A percentile compares a stretch with the other conserved stretches of the same genome.
Evolutionary conservation across 768 basidiomycete genomes (phyloP).

Genomic region (Dacryopinax spathularia): DNA sequence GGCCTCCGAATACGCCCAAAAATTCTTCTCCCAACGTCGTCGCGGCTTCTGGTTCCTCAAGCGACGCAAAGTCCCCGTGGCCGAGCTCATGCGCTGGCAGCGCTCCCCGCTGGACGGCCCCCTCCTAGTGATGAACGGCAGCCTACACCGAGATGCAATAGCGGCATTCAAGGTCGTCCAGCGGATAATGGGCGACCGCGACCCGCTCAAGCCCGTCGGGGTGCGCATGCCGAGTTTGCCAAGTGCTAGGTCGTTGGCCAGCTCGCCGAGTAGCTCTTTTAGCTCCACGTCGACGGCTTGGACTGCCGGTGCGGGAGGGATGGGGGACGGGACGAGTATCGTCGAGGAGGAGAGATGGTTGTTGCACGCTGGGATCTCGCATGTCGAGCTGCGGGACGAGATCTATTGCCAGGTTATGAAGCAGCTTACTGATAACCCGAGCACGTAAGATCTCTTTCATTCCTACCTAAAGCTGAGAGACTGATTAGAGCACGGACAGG

Average conservation of each 20-base stretch:
- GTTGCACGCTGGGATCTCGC: conserved; percentile 58
- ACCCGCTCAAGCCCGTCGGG: conserved; percentile 44
- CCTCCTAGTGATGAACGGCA: conserved; percentile 52
- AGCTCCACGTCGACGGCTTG: conserved; percentile 29
- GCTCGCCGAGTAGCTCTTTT: conserved; percentile 20
- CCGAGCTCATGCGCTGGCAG: conserved; percentile 85
- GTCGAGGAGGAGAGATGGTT: conserved; percentile 82
- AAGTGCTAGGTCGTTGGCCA: conserved; percentile 7
- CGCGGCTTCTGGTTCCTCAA: conserved; percentile 69
- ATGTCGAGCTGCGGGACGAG: conserved; percentile 81
- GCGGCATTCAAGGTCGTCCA: conserved; percentile 82
- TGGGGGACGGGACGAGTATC: conserved; percentile 16
- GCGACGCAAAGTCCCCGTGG: conserved; percentile 57
- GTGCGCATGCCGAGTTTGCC: conserved; percentile 26
- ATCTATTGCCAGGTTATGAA: conserved; percentile 89
- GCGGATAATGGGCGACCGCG: conserved; percentile 85
- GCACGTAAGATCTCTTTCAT: conserved; percentile 47
- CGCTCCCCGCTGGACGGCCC: conserved; percentile 56
- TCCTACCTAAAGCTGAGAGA: background rate
- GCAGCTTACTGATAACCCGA: conserved; percentile 72
- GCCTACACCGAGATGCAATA: conserved; percentile 61
- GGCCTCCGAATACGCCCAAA: conserved; percentile 68
- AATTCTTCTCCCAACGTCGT: conserved; percentile 83
- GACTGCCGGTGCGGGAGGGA: conserved; percentile 12
- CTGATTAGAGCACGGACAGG: conserved; percentile 26